Base-by-base conservation (phyloP, 305 asterid species). In the Salvia sclarea region DNA sequence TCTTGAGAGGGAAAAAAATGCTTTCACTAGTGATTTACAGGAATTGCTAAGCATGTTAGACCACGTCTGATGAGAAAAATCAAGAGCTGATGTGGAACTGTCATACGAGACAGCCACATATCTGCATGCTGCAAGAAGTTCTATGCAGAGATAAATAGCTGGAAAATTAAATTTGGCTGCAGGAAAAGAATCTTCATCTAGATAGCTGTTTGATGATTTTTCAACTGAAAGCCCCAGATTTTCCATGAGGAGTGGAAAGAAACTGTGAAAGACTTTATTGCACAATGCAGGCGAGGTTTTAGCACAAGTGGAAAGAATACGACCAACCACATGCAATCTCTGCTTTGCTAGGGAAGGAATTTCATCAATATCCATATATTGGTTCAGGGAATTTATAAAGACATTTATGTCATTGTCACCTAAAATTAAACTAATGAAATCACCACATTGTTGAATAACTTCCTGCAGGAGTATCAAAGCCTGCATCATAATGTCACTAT, bases 121-220 rank as follows among this genome's bases (percentile, higher is more conserved):
- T 87, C 93, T 83, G 82, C 90, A 82, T n/a, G 96, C 96, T 54
- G 82, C 78, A 72, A 94, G 93, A 80, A 94, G 82, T 72, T 91
- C 89, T 14, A 81, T 73, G 44, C 88, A 89, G 74, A 91, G 88
- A 82, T 89, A 86, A 72, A 89, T 70, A 63, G 85, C 78, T 57
- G 91, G 91, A 75, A 81, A 89, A 72, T 83, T 82, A 17, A 68
- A 75, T 73, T 67, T 76, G 73, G 70, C 74, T 16, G 76, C 64
- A 71, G 77, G 57, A 52, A 64, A 13, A 52, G 65, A 11, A 61
- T 74, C 75, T 71, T 75, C 83, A 12, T 80, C 64, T 11, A 20
- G 66, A 71, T 47, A 45, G 66, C 77, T 61, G 61, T 69, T 70
- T 5, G 78, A 59, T 12, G 78, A 76, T 75, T 78, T 79, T 73